A percentile compares a stretch with the other conserved stretches of the same genome.
phyloP scores from a whole-genome alignment of 192 early-diverging fungal species.

The Gamsiella multidivaricata region DNA sequence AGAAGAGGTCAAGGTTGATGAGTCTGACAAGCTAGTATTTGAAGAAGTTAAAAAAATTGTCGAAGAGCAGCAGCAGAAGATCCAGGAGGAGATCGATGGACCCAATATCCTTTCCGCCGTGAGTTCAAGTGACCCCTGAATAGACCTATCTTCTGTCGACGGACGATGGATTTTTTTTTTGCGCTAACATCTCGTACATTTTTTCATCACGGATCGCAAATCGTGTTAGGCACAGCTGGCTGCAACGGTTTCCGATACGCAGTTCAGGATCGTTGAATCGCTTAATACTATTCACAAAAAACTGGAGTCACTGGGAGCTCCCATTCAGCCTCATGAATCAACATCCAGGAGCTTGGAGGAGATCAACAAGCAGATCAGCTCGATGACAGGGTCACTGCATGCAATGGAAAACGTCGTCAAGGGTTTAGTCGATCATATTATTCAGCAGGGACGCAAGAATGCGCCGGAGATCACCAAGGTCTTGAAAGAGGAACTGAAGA shows the following conservation, averaged over 20 bases:
- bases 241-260: conserved; percentile 29
- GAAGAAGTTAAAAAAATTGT: conserved; percentile 44
- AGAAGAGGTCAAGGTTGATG: conserved; percentile 35
- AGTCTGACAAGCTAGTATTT: conserved; percentile 25
- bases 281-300: conserved; percentile 46
- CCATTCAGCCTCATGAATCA: conserved; percentile 25
- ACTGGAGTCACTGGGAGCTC: conserved; percentile 37
- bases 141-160: too few relatives aligned
- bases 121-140: too few relatives aligned
- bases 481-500: conserved; percentile 31
- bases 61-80: conserved; percentile 24
- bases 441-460: conserved; percentile 2
- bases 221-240: conserved; percentile 24
- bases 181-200: too few relatives aligned
- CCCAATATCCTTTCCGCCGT: background rate
- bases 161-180: too few relatives aligned
- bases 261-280: conserved; percentile 42
- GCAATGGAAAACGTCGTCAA: conserved; percentile 45
- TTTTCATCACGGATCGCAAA: too few relatives aligned
- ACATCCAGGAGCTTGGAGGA: conserved; percentile 26
- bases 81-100: conserved; percentile 25
- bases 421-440: conserved; percentile 29
- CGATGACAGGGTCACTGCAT: conserved; percentile 26
- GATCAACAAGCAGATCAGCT: conserved; percentile 20
- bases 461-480: conserved; percentile 29